A percentile compares a stretch with the other conserved stretches of the same genome.
These are phyloP conservation scores for Fusarium burgessii DNA, from an alignment of 2,329 filamentous ascomycete genomes.

Conservation along the genomic window DNA sequence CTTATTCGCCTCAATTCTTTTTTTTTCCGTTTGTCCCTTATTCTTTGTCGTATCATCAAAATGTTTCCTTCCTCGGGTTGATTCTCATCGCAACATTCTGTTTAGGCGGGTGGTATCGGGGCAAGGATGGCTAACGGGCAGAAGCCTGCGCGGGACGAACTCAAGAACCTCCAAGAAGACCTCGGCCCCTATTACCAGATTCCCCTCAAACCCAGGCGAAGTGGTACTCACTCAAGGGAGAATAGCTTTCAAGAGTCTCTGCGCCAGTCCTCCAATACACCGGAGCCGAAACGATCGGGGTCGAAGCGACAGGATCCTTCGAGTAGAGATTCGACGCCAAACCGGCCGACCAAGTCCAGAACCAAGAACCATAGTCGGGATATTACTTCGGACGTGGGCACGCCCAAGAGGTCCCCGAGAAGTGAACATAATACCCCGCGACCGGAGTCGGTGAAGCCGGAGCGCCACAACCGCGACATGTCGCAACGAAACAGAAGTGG, in stretches of 20 bases:
- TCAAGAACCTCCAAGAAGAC: slow-evolving; percentile 51
- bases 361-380: slow-evolving; percentile 36
- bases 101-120: slow-evolving; percentile 48
- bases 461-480: slow-evolving; percentile 50
- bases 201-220: slow-evolving; percentile 43
- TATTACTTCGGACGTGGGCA: slow-evolving; percentile 37
- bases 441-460: slow-evolving; percentile 41
- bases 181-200: slow-evolving; percentile 51
- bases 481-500: slow-evolving; percentile 60
- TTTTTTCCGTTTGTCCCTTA: neutral
- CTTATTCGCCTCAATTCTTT: neutral
- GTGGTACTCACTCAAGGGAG: slow-evolving; percentile 41
- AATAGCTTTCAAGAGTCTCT: slow-evolving; percentile 43
- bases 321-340: slow-evolving; percentile 46
- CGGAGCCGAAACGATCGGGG: slow-evolving; percentile 42
- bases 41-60: slow-evolving; percentile 21
- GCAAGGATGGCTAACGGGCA: slow-evolving; percentile 52
- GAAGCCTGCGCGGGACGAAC: slow-evolving; percentile 50
- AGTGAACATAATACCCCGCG: slow-evolving; percentile 42
- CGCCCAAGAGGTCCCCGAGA: slow-evolving; percentile 42
- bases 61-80: slow-evolving; percentile 44
- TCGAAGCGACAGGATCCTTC: slow-evolving; percentile 44
- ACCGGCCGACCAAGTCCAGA: slow-evolving; percentile 39
- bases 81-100: slow-evolving; percentile 48
- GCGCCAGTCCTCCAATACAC: slow-evolving; percentile 40